Evolutionary conservation across 441 rosid species (phyloP), one percentile per base, ranked within the genome.

Genomic region (Mallotus repandus): DNA sequence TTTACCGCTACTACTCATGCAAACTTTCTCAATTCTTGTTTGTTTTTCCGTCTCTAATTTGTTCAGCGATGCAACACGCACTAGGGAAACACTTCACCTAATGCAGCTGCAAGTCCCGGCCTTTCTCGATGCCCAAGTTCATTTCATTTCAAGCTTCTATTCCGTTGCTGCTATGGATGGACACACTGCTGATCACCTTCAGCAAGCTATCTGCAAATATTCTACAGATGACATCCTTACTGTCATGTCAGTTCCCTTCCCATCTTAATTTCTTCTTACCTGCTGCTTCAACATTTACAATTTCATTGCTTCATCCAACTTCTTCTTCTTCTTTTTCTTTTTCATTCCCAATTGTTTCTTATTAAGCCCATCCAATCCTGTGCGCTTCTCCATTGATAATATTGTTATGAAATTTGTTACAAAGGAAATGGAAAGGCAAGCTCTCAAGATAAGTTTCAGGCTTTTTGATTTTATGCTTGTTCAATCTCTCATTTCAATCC

Each of bases 81-180:
- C 98, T 5, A 82, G 80, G 43, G 92, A 92, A 85, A 95, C 98
- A 9, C 89, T 95, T 60, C 78, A 67, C 76, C 84, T 89, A 77
- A 95, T 95, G 99, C 99, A 92, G 87, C 88, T 86, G 21, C 87
- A 83, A 35, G 91, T 89, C 2, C 82, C 72, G 52, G 89, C 76
- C 56, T 85, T 95, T 69, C 67, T 84, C 81, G 92, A 87, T 69
- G 93, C 98, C 4, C 88, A 89, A 79, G 85, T 89, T 69, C 91
- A 88, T 83, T 91, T 89, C 78, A 81, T 95, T 68, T 89, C 99
- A 0, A 95, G 98, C 84, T 95, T 92, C 80, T 95, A 95, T 84
- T 95, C 98, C 61, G 81, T 92, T 69, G 95, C 99, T 6, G 97
- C 98, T 35, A 87, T 95, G 99, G 97, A 95, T 73, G 99, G 99